Evolutionary conservation across 495 filamentous ascomycete species (phyloP).

Genomic region (Daldinia grandis): DNA sequence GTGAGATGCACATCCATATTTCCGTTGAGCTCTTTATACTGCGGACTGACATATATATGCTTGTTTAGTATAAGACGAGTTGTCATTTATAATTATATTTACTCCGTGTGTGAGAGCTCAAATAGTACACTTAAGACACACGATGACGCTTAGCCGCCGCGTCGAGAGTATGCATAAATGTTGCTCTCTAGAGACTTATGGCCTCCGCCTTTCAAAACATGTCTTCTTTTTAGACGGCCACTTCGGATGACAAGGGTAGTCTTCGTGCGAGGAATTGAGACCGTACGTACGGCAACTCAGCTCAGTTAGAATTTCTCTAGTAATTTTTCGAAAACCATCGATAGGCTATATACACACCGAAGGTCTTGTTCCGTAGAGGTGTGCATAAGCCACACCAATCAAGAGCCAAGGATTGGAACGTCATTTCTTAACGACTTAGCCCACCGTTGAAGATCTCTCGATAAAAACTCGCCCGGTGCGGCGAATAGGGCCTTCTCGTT

Average conservation of each 20-base stretch:
- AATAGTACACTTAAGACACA: not conserved
- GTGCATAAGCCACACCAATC: constrained; percentile 35
- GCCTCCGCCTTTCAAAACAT: constrained; percentile 21
- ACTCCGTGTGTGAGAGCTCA: not conserved
- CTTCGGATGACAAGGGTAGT: constrained; percentile 10
- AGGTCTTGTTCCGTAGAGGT: constrained; percentile 22
- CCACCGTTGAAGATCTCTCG: constrained; percentile 36
- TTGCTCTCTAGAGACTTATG: not conserved
- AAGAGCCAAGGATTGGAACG: constrained; percentile 22
- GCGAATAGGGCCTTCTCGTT: constrained; percentile 38
- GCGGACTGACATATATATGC: not conserved
- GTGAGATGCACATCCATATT: constrained; percentile 11
- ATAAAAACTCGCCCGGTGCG: constrained; percentile 24
- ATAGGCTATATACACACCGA: constrained; percentile 29
- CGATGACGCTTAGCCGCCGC: constrained; percentile 16
- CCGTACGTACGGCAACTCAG: constrained; percentile 5
- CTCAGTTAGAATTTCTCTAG: constrained; percentile 4
- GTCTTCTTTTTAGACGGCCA: constrained; percentile 13
- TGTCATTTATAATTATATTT: not conserved
- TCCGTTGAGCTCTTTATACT: constrained; percentile 1
- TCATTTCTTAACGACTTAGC: constrained; percentile 32
- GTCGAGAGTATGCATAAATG: not conserved
- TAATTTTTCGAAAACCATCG: not conserved
- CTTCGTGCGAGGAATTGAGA: constrained; percentile 8
- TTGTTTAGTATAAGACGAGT: not conserved